phyloP scores from a whole-genome alignment of 805 yeast genomes.

The Wickerhamia fluorescens region DNA sequence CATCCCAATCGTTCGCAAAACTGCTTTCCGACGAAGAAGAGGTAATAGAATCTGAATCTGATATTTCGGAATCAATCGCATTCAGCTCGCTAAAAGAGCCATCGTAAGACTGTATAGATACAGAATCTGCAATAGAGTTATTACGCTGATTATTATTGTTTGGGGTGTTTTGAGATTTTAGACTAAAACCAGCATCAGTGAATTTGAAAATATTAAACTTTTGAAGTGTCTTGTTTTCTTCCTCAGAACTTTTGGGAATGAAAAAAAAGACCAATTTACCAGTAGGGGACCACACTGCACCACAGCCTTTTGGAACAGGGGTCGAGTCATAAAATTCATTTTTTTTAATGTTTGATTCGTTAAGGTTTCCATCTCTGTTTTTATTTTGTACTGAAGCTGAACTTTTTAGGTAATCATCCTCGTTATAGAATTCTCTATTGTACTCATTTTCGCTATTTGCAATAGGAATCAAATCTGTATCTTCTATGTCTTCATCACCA shows the following conservation, averaged over 20 bases:
- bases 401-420: too few species aligned
- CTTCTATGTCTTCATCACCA: conserved; percentile 20
- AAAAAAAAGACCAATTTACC: conserved; percentile 83
- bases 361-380: conserved; percentile 1
- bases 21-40: conserved; percentile 43
- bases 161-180: conserved; percentile 8
- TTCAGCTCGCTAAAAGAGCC: conserved; percentile 1
- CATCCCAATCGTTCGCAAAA: conserved; percentile 64
- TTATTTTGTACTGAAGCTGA: too few species aligned
- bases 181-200: conserved; percentile 45
- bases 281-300: conserved; percentile 77
- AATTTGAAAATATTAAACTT: conserved; percentile 39
- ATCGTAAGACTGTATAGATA: background rate
- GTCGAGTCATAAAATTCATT: conserved; percentile 57
- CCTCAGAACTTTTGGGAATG: conserved; percentile 39
- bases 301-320: conserved; percentile 90
- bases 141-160: conserved; percentile 10
- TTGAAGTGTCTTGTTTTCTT: conserved; percentile 35
- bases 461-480: conserved; percentile 30
- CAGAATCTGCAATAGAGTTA: conserved; percentile 1
- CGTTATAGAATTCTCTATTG: conserved; percentile 12
- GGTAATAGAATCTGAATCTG: conserved; percentile 6
- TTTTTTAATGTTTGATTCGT: conserved; percentile 5
- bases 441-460: conserved; percentile 32
- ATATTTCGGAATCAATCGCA: background rate